These are phyloP conservation scores for Ceratocystis lukuohia DNA, from an alignment of 2,329 filamentous ascomycete genomes.

Conservation along the genomic window DNA sequence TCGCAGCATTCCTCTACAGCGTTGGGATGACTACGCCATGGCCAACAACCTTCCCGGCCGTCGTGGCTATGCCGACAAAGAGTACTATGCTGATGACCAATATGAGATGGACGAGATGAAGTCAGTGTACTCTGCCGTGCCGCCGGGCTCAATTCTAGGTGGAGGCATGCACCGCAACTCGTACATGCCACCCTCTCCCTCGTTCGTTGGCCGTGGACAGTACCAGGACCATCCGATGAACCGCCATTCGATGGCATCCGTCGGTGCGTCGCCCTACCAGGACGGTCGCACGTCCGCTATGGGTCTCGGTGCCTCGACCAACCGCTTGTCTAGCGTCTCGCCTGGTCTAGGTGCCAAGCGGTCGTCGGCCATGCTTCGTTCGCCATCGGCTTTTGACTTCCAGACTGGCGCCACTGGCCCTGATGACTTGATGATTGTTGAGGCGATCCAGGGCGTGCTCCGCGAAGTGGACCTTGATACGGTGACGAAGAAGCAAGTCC, in stretches of 20 bases:
- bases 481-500: conserved; percentile 96
- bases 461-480: conserved; percentile 83
- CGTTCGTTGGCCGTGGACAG: conserved; percentile 42
- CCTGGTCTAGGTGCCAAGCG: conserved; percentile 29
- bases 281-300: conserved; percentile 50
- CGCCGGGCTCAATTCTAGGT: conserved; percentile 64
- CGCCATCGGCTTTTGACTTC: conserved; percentile 46
- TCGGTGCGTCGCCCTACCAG: conserved; percentile 47
- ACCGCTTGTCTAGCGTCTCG: conserved; percentile 35
- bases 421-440: conserved; percentile 66
- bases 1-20: conserved; percentile 79
- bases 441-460: conserved; percentile 72
- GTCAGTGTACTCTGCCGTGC: conserved; percentile 87
- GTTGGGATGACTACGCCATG: conserved; percentile 92
- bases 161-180: conserved; percentile 49
- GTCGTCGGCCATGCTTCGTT: conserved; percentile 35
- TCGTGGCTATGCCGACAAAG: conserved; percentile 61
- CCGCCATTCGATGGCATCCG: conserved; percentile 61
- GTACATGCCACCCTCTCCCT: conserved; percentile 76
- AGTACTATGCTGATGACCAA: conserved; percentile 56
- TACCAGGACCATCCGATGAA: conserved; percentile 39
- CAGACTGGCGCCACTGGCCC: conserved; percentile 47
- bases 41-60: conserved; percentile 82
- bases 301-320: conserved; percentile 40
- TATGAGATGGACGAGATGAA: conserved; percentile 98